Evolutionary conservation across 495 filamentous ascomycete genomes (phyloP).

Genomic region (Annulohypoxylon nitens): DNA sequence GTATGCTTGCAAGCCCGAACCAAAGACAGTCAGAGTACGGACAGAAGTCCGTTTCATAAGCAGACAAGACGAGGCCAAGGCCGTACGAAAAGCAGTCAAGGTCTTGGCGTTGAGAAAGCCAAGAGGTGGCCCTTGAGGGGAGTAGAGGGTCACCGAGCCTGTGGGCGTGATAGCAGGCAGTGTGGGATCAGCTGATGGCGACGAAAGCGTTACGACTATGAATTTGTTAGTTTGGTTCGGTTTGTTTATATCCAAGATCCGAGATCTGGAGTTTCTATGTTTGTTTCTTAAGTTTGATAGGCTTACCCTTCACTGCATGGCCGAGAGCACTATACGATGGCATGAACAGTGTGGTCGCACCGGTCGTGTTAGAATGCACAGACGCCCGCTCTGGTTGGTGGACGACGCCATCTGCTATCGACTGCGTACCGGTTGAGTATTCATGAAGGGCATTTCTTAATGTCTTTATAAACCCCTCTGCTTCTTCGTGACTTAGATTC

Average conservation of each 20-base stretch:
- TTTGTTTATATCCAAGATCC: not conserved
- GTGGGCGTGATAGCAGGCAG: conserved; percentile 71
- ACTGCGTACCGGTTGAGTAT: conserved; percentile 78
- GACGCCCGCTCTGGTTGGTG: conserved; percentile 84
- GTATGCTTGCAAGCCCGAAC: conserved; percentile 90
- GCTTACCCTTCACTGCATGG: conserved; percentile 64
- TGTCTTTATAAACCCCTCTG: conserved; percentile 71
- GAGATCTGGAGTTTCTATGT: not conserved
- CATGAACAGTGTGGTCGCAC: conserved; percentile 92
- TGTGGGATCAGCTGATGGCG: conserved; percentile 38
- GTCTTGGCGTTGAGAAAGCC: conserved; percentile 88
- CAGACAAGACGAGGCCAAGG: conserved; percentile 81
- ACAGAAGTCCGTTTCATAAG: conserved; percentile 77
- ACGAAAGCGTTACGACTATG: conserved; percentile 57
- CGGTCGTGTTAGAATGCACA: conserved; percentile 72
- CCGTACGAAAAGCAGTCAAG: conserved; percentile 93
- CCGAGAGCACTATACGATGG: conserved; percentile 71
- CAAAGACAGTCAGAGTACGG: conserved; percentile 84
- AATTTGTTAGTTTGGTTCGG: conserved; percentile 21
- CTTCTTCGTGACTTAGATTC: conserved; percentile 76
- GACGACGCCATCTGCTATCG: conserved; percentile 57
- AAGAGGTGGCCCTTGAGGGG: conserved; percentile 72
- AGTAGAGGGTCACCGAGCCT: conserved; percentile 82
- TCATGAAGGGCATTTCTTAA: conserved; percentile 83
- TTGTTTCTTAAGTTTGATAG: not conserved